Base-by-base conservation (phyloP, 2,329 filamentous ascomycete genomes). In the Aspergillus sp. region DNA sequence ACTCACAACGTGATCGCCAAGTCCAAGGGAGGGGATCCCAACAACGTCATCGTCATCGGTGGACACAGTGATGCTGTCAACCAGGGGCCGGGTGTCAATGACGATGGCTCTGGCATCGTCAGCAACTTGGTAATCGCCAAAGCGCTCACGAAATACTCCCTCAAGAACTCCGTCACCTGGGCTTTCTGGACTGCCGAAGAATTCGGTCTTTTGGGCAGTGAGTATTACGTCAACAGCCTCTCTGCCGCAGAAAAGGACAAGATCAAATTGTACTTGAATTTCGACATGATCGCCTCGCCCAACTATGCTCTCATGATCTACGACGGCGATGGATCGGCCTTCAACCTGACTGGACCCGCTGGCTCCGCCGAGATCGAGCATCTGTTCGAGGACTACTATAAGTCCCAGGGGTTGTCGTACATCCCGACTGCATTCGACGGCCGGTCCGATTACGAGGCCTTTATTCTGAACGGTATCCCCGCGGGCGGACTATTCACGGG, bases 381-480 rank as follows among this genome's bases (percentile, higher is more conserved):
- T 54, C 73, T 90, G 33, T 90, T 89, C 67, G 75, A 85, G 17
- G 76, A 84, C 45, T 90, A 82, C 79, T 91, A 87, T 73, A 70
- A 78, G 54, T 70, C 75, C 2, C 77, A 85, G 19, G 84, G 79
- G 1, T 76, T 85, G 51, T 84, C 85, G 69, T 86, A 85, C 66
- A 87, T 83, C 0, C 83, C 87, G 52, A 88, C 88, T 24, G 81
- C 83, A 2, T 93, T 94, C 59, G 86, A 90, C 61, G 89, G 89
- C 6, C 84, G 89, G 53, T 89, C 85, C 57, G 89, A 94, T 70
- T 93, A 93, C 62, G 87, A 85, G 47, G 86, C 83, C 1, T 92
- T 93, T 74, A 86, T 91, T 62, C 79, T 82, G 33, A 79, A 82
- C 51, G 86, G 86, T 3, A 90, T 92, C 40, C 86, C 89, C 0